A percentile compares a stretch with the other conserved stretches of the same genome.
These are phyloP conservation scores for Buxus sempervirens DNA, from an alignment of 164 flowering plant genomes.

Conservation along the genomic window DNA sequence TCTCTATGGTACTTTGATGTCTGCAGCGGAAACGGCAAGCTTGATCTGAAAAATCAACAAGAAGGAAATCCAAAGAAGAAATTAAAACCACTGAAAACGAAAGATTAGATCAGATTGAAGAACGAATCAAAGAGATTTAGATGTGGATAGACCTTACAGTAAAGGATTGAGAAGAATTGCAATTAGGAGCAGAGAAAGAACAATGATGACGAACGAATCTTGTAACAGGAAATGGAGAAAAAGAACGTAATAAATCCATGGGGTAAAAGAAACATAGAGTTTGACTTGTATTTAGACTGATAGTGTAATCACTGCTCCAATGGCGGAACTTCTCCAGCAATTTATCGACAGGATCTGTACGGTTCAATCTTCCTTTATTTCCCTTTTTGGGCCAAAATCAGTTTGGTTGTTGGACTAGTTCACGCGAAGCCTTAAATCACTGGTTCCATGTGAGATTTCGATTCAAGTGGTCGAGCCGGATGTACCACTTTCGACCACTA, in stretches of 20 bases:
- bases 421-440: no score
- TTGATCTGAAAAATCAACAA: conserved; percentile 32
- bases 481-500: no score
- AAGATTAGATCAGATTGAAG: background rate
- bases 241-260: conserved; percentile 6
- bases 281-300: background rate
- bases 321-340: no score
- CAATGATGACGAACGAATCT: background rate
- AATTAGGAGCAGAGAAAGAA: background rate
- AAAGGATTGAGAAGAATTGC: conserved; percentile 7
- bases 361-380: no score
- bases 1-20: conserved; percentile 67
- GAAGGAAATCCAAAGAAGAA: background rate
- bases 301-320: background rate
- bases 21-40: conserved; percentile 48
- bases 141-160: conserved; percentile 15
- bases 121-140: background rate
- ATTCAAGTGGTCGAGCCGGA: no score
- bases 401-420: no score
- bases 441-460: no score
- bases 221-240: conserved; percentile 2
- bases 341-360: no score
- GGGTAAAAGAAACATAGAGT: background rate
- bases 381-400: no score
- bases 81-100: background rate